These are phyloP conservation scores for Solanum pinnatisectum DNA, from an alignment of 257 asterid genomes.

Conservation along the genomic window DNA sequence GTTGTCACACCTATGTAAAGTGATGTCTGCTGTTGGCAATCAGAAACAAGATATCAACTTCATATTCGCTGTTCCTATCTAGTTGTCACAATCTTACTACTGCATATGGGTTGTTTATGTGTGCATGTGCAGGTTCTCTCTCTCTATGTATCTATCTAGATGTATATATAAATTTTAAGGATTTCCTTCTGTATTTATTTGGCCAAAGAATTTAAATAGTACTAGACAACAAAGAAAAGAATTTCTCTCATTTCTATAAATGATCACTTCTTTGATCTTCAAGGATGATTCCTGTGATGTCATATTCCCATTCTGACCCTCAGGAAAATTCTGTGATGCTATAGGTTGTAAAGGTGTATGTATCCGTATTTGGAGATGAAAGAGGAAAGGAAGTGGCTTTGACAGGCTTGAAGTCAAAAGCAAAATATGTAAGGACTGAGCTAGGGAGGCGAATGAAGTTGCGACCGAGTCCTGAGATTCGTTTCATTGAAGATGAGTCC, in stretches of 20 bases:
- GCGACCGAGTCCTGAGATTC: conserved; percentile 91
- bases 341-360: conserved; percentile 94
- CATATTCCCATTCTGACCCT: background rate
- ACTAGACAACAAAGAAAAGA: background rate
- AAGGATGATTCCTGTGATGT: background rate
- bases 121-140: background rate
- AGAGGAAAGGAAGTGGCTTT: conserved; percentile 96
- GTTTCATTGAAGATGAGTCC: conserved; percentile 92
- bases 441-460: conserved; percentile 92
- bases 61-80: background rate
- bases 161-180: background rate
- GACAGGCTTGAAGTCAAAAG: conserved; percentile 83
- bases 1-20: no score
- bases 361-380: conserved; percentile 95
- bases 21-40: no score
- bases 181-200: background rate
- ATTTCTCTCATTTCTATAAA: background rate
- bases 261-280: background rate
- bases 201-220: background rate
- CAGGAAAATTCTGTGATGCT: background rate
- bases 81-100: background rate
- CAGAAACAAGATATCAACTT: background rate
- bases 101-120: background rate
- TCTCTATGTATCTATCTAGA: background rate
- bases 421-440: conserved; percentile 83